Evolutionary conservation across 768 basidiomycete species (phyloP), one percentile per base, ranked within the genome.

Genomic region (Lactarius evosmus): DNA sequence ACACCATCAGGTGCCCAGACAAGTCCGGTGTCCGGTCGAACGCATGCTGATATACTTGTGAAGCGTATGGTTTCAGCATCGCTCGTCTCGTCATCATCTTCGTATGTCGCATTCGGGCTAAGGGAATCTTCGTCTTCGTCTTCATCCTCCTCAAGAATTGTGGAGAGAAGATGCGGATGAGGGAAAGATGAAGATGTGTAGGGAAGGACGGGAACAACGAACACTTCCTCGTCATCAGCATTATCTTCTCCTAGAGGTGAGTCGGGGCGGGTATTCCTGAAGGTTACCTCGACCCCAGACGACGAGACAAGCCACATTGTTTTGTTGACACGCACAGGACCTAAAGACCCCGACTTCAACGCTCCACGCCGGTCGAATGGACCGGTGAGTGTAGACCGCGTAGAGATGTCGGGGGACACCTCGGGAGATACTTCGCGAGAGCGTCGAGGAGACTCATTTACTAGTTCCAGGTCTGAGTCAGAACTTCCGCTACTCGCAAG

Each of bases 141-240:
- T 17, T 55, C 63, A 27, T 40, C 27, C 17, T 60, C 46, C 30
- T 65, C 63, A 14, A 49, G n/a, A 38, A 64, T 60, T 2, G 63
- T 19, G 49, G 53, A 51, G 32, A 65, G 63, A 29, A 16, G 32
- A 32, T 65, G 53, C n/a, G 63, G 63, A 30, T 60, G 58, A 3
- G 58, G 63, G 54, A 59, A 63, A 19, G 58, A 11, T 7, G 58
- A 9, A 49, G 12, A 27, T 7, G 25, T 27, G 12, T 12, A 14
- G 46, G 46, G 25, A 49, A 49, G 46, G 14, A 33, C 30, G 16
- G 63, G 63, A 55, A 55, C 19, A n/a, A 55, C 9, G 29, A 55
- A 7, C 7, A 27, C 29, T 55, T 49, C 58, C 7, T 55, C 44
- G 29, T 7, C 60, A 19, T 55, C 41, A 11, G 7, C 52, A 7